Evolutionary conservation across 371 early-diverging fungal genomes (phyloP).

Genomic region (Furculomyces boomerangus): DNA sequence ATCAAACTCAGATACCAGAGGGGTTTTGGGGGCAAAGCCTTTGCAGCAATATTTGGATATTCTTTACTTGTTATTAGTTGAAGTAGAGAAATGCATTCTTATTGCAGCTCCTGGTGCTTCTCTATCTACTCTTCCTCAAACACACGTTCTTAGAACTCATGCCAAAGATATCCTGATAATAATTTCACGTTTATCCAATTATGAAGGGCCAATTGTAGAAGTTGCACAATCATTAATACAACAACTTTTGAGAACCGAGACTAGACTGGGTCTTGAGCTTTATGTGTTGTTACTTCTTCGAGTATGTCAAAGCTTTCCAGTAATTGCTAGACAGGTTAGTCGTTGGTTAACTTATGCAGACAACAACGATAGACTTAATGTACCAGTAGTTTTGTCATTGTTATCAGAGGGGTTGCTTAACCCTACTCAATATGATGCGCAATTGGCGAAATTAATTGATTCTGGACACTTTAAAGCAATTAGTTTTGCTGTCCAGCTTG

Average conservation of each 20-base stretch:
- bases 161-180: conserved; percentile 5
- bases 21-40: conserved; percentile 3
- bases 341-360: conserved; percentile 86
- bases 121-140: conserved; percentile 46
- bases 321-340: conserved; percentile 62
- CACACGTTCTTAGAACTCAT: conserved; percentile 40
- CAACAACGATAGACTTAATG: conserved; percentile 82
- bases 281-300: conserved; percentile 63
- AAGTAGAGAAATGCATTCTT: conserved; percentile 1
- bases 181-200: neutral
- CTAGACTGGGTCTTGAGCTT: conserved; percentile 51
- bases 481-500: conserved; percentile 60
- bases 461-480: conserved; percentile 42
- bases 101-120: conserved; percentile 30
- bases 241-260: conserved; percentile 58
- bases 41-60: conserved; percentile 40
- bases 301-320: conserved; percentile 57
- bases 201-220: conserved; percentile 42
- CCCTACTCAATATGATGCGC: conserved; percentile 65
- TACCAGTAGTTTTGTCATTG: conserved; percentile 63
- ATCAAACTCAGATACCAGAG: neutral
- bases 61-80: conserved; percentile 33
- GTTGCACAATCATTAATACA: conserved; percentile 78
- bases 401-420: conserved; percentile 58
- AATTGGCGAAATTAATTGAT: conserved; percentile 66